Conservation (phyloP, 139 green algal species). For the Chlorella sp. region DNA sequence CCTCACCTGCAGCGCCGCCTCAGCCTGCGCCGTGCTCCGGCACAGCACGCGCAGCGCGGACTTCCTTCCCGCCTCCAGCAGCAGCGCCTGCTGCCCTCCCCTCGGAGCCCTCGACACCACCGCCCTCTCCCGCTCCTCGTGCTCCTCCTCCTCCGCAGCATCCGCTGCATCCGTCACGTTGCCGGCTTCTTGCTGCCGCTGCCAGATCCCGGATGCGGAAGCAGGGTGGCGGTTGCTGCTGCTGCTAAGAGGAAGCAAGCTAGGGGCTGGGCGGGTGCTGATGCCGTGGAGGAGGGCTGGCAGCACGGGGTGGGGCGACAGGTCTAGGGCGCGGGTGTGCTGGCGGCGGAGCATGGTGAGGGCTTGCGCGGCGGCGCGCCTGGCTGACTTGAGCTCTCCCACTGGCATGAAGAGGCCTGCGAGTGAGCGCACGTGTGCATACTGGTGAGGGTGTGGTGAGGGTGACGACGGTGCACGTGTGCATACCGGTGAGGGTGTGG, state of each 20-base stretch:
- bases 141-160: no score
- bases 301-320: slow-evolving; percentile 36
- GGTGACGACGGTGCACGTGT: not conserved
- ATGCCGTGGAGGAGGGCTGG: slow-evolving; percentile 22
- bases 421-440: not conserved
- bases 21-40: slow-evolving; percentile 50
- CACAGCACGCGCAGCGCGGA: slow-evolving; percentile 60
- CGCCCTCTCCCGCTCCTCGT: not conserved
- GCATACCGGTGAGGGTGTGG: not conserved
- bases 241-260: no score
- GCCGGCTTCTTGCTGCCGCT: not conserved
- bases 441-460: not conserved
- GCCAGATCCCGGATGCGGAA: not conserved
- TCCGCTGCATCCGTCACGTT: slow-evolving; percentile 11
- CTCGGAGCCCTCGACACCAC: not conserved
- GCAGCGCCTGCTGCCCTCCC: not conserved
- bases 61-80: not conserved
- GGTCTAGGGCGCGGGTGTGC: slow-evolving; percentile 6
- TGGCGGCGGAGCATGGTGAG: slow-evolving; percentile 27
- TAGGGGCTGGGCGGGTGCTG: not conserved
- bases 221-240: no score
- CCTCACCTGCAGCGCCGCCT: not conserved
- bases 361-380: slow-evolving; percentile 49
- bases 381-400: slow-evolving; percentile 51
- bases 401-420: slow-evolving; percentile 60